A percentile compares a stretch with the other conserved stretches of the same genome.
These are phyloP conservation scores for Oryza glaberrima DNA, from an alignment of 176 grass and related monocot genomes.

Conservation along the genomic window DNA sequence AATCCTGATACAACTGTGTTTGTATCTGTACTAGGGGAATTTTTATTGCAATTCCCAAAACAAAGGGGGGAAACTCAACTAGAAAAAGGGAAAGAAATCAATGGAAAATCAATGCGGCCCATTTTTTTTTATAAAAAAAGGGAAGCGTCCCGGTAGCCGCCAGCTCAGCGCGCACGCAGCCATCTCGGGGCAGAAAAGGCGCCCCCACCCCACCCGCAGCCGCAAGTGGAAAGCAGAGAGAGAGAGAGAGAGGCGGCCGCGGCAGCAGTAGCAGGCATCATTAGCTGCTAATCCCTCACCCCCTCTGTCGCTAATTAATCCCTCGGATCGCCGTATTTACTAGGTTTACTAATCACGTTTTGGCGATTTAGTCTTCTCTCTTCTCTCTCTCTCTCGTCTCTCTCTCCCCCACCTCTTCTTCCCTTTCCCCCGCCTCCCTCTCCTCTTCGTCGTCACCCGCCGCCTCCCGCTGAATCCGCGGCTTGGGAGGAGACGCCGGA, in stretches of 20 bases:
- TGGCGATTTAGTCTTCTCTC: constrained; percentile 56
- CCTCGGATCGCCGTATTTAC: constrained; percentile 50
- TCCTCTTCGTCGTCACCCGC: not conserved
- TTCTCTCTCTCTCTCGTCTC: not conserved
- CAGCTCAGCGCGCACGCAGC: constrained; percentile 67
- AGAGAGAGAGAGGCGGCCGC: not conserved
- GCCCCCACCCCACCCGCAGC: not conserved
- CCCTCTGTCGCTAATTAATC: constrained; percentile 17
- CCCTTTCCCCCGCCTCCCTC: constrained; percentile 28
- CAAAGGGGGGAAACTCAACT: constrained; percentile 4
- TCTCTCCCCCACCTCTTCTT: constrained; percentile 7
- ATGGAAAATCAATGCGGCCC: constrained; percentile 41
- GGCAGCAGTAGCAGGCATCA: constrained; percentile 35
- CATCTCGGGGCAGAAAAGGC: constrained; percentile 13
- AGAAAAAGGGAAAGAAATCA: constrained; percentile 57
- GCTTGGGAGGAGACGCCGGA: not conserved
- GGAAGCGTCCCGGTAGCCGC: constrained; percentile 45
- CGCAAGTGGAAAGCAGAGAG: not conserved
- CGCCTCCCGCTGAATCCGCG: constrained; percentile 31
- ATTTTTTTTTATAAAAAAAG: constrained; percentile 32
- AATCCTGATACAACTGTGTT: constrained; percentile 4
- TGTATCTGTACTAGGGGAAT: not conserved
- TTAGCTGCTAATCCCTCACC: constrained; percentile 45
- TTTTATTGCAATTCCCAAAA: not conserved
- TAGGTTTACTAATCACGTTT: constrained; percentile 57